Evolutionary conservation across 345 rosid genomes (phyloP).

Genomic region (Murraya paniculata): DNA sequence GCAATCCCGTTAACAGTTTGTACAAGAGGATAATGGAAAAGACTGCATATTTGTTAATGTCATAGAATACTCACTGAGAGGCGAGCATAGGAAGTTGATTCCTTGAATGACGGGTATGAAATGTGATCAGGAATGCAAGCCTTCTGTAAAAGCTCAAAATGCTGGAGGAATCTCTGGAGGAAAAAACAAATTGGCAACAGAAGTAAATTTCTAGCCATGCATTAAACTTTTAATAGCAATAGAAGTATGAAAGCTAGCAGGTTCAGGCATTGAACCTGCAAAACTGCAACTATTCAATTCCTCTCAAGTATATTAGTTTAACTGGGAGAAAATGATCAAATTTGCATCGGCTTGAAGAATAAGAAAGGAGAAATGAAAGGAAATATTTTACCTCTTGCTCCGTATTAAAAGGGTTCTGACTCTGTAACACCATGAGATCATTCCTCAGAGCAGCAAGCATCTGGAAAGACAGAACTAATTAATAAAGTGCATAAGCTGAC

Average conservation of each 20-base stretch:
- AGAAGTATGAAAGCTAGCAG: neutral
- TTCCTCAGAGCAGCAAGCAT: slow-evolving; percentile 90
- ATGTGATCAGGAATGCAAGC: slow-evolving; percentile 80
- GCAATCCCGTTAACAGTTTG: neutral
- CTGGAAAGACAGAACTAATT: slow-evolving; percentile 35
- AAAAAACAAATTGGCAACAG: slow-evolving; percentile 9
- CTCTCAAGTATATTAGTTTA: neutral
- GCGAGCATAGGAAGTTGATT: slow-evolving; percentile 65
- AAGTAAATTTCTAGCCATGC: neutral
- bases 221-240: neutral
- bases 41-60: neutral
- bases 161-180: slow-evolving; percentile 83
- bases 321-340: neutral
- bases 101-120: slow-evolving; percentile 68
- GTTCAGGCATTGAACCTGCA: neutral
- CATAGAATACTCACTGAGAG: slow-evolving; percentile 63
- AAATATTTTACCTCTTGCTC: slow-evolving; percentile 63
- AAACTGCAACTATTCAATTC: neutral
- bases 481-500: slow-evolving; percentile 5
- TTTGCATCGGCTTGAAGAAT: neutral
- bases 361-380: neutral
- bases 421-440: slow-evolving; percentile 50
- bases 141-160: slow-evolving; percentile 90
- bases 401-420: slow-evolving; percentile 72
- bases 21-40: neutral